Percentiles rank a stretch among this genome's conserved stretches.
These are phyloP conservation scores for Rhynchospora pubera DNA, from an alignment of 176 grass and related monocot species.

Conservation along the genomic window DNA sequence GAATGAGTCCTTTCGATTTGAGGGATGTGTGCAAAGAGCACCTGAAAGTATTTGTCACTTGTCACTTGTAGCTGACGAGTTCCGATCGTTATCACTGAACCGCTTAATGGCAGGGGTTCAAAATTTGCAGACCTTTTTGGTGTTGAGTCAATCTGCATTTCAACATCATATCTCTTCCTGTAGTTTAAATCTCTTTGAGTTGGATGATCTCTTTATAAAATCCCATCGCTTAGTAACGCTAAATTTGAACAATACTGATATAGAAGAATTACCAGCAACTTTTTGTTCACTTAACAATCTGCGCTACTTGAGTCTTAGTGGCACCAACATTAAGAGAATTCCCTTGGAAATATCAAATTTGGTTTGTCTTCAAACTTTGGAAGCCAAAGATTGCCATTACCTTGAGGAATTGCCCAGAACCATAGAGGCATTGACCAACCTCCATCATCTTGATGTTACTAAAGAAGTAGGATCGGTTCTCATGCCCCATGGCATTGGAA, in stretches of 20 bases:
- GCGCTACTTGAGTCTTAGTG: constrained; percentile 26
- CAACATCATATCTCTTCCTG: background rate
- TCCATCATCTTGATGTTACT: constrained; percentile 25
- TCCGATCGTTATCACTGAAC: background rate
- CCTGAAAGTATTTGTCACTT: constrained; percentile 22
- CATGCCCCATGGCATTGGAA: constrained; percentile 30
- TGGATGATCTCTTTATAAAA: constrained; percentile 12
- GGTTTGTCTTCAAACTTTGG: constrained; percentile 31
- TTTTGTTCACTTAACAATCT: constrained; percentile 8
- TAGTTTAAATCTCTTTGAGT: constrained; percentile 2
- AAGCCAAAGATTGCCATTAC: constrained; percentile 19
- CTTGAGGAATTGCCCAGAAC: constrained; percentile 17
- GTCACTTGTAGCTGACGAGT: constrained; percentile 16
- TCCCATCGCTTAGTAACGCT: constrained; percentile 19
- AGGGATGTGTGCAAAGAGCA: background rate
- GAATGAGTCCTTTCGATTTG: constrained; percentile 14
- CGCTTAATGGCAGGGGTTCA: background rate
- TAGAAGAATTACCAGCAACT: constrained; percentile 27
- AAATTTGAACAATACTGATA: constrained; percentile 26
- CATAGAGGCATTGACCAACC: constrained; percentile 24
- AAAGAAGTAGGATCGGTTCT: background rate
- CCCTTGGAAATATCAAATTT: constrained; percentile 27
- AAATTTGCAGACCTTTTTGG: constrained; percentile 17
- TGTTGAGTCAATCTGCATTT: background rate
- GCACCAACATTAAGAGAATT: constrained; percentile 22